These are phyloP conservation scores for Schwanniomyces polymorphus DNA, from an alignment of 805 yeast species.

Conservation along the genomic window DNA sequence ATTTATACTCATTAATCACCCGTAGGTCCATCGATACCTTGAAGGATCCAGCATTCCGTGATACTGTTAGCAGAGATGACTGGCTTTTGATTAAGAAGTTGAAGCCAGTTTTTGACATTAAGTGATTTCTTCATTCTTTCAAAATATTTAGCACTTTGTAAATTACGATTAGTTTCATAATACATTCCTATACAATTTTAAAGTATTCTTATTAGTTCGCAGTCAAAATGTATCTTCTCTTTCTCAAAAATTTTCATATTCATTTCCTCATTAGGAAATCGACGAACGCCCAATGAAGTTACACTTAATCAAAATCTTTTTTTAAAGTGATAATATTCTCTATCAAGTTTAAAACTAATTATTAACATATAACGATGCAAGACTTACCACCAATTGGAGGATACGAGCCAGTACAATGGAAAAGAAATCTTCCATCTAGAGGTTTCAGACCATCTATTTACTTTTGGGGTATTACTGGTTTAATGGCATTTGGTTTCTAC, in stretches of 20 bases:
- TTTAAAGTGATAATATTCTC: neutral
- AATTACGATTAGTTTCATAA: slow-evolving; percentile 1
- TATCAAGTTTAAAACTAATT: neutral
- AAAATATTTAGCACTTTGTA: slow-evolving; percentile 3
- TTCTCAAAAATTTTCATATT: neutral
- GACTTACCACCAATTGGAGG: slow-evolving; percentile 89
- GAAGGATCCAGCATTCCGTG: slow-evolving; percentile 97
- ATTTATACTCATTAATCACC: slow-evolving; percentile 82
- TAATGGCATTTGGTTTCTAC: slow-evolving; percentile 74
- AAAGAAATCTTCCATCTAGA: slow-evolving; percentile 79
- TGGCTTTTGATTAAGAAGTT: slow-evolving; percentile 90
- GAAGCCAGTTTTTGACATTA: slow-evolving; percentile 85
- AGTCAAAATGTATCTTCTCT: neutral
- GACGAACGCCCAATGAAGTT: slow-evolving; percentile 8
- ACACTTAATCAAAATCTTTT: slow-evolving; percentile 7
- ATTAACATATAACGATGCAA: slow-evolving; percentile 43
- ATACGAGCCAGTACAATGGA: slow-evolving; percentile 86
- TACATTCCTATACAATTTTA: neutral
- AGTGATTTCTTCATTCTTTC: slow-evolving; percentile 30
- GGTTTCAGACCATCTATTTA: slow-evolving; percentile 80
- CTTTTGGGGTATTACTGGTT: slow-evolving; percentile 60
- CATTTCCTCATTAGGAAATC: slow-evolving; percentile 7
- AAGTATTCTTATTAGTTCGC: neutral
- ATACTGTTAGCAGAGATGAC: slow-evolving; percentile 89
- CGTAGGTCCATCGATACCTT: slow-evolving; percentile 94